phyloP scores from a whole-genome alignment of 495 filamentous ascomycete species.

The Darksidea phi region DNA sequence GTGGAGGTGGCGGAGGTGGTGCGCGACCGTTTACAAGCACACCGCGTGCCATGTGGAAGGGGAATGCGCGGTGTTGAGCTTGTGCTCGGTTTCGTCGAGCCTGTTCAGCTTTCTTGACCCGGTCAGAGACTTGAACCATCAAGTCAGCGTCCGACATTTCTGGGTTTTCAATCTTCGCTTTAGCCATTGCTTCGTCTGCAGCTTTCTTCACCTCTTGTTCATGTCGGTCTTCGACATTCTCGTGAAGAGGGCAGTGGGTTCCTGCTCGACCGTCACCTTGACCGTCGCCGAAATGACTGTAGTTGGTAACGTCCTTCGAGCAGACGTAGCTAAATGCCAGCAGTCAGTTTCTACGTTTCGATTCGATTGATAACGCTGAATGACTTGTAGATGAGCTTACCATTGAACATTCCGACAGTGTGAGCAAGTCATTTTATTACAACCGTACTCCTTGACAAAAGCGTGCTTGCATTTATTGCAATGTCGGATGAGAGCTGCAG shows the following conservation, averaged over 20 bases:
- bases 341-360: too few species aligned
- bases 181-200: slow-evolving; percentile 58
- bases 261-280: slow-evolving; percentile 46
- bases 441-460: slow-evolving; percentile 75
- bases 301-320: slow-evolving; percentile 55
- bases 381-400: too few species aligned
- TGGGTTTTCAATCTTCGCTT: slow-evolving; percentile 59
- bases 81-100: slow-evolving; percentile 15
- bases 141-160: slow-evolving; percentile 57
- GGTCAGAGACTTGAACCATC: slow-evolving; percentile 58
- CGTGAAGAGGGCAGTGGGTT: slow-evolving; percentile 61
- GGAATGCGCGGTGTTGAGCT: neutral
- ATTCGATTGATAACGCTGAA: too few species aligned
- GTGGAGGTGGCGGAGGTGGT: neutral
- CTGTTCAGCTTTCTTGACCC: slow-evolving; percentile 48
- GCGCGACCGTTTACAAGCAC: neutral
- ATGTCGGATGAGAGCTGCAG: slow-evolving; percentile 68
- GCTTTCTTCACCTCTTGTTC: slow-evolving; percentile 65
- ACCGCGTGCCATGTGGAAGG: slow-evolving; percentile 13
- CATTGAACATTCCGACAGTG: slow-evolving; percentile 62
- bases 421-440: slow-evolving; percentile 79
- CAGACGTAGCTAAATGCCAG: slow-evolving; percentile 60
- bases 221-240: slow-evolving; percentile 61
- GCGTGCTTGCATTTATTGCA: slow-evolving; percentile 66
- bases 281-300: slow-evolving; percentile 54